Evolutionary conservation across 345 rosid genomes (phyloP), one percentile per base, ranked within the genome.

Genomic region (Angophora floribunda): DNA sequence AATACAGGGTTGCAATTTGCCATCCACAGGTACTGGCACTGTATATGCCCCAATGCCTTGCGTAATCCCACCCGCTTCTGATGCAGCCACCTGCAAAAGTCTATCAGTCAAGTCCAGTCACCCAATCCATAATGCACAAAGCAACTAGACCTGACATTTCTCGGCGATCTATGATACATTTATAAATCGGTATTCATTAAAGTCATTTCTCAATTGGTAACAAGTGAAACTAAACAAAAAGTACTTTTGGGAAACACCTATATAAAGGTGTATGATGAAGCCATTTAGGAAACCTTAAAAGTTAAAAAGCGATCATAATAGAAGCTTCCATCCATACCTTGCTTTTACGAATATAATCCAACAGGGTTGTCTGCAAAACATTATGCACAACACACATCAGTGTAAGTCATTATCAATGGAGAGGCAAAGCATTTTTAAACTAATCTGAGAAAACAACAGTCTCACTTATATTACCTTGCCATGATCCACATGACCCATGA

Each of bases 401-500:
- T 63, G 85, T 88, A 86, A 41, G 49, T 51, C 87, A 85, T 89
- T 50, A 47, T 87, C 86, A 78, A 79, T 61, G 67, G 57, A 80
- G 87, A 85, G 41, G 85, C 51, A 36, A 45, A 32, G 70, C 53
- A 14, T 26, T 80, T 85, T 88, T 32, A 84, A 9, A 7, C 41
- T 30, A 57, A 82, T 51, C 49, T 86, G 19, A 28, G 59, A 87
- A 41, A 36, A 53, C 44, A 59, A 63, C 1, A 7, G 67, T 30
- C 51, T 28, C 28, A 24, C 59, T 67, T 50, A 86, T 52, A 91
- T 88, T 91, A 95, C 99, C 96, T 98, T 98, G 91, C 99, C 99
- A 86, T 98, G 99, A 91, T 98, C 99, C 36, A 98, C 99, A 90
- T 98, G 99, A 90, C 99, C 99, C 99, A 98, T 98, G 89, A 98